Evolutionary conservation across 768 basidiomycete species (phyloP).

Genomic region (Amanita exitialis): DNA sequence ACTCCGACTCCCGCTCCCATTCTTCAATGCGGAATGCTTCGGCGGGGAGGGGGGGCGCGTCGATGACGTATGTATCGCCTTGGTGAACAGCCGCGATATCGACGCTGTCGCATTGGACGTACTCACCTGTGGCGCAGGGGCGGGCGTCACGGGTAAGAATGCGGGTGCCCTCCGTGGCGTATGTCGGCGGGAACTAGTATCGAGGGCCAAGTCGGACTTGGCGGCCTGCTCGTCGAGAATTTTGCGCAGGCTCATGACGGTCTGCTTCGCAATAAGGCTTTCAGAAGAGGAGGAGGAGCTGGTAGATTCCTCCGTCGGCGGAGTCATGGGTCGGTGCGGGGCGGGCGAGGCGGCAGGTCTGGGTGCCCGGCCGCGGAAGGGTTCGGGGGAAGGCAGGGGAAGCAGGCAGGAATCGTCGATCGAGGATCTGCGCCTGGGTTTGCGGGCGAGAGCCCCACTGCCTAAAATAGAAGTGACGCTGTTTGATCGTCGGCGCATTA

Average conservation of each 20-base stretch:
- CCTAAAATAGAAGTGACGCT: conserved; percentile 20
- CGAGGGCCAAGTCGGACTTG: conserved; percentile 3
- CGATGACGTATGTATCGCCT: conserved; percentile 44
- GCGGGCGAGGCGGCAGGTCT: background rate
- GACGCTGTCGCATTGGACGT: conserved; percentile 73
- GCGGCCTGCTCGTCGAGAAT: conserved; percentile 53
- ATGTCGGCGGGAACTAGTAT: background rate
- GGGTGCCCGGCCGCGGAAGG: background rate
- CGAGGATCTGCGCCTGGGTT: background rate
- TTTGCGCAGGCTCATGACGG: conserved; percentile 56
- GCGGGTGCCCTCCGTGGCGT: conserved; percentile 14
- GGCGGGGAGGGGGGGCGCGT: conserved; percentile 58
- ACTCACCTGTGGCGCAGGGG: conserved; percentile 39
- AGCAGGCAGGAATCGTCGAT: background rate
- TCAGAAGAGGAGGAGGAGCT: conserved; percentile 44
- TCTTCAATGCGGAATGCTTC: conserved; percentile 30
- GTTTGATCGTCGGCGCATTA: conserved; percentile 21
- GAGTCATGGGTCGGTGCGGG: conserved; percentile 35
- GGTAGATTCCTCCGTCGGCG: conserved; percentile 52
- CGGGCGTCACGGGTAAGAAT: conserved; percentile 41
- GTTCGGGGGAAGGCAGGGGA: background rate
- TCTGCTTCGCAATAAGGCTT: conserved; percentile 45
- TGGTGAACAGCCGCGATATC: conserved; percentile 68
- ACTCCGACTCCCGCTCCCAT: conserved; percentile 2
- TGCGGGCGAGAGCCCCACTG: conserved; percentile 10